Base-by-base conservation (phyloP, 1,284 basidiomycete genomes). In the Apiotrichum gamsii region DNA sequence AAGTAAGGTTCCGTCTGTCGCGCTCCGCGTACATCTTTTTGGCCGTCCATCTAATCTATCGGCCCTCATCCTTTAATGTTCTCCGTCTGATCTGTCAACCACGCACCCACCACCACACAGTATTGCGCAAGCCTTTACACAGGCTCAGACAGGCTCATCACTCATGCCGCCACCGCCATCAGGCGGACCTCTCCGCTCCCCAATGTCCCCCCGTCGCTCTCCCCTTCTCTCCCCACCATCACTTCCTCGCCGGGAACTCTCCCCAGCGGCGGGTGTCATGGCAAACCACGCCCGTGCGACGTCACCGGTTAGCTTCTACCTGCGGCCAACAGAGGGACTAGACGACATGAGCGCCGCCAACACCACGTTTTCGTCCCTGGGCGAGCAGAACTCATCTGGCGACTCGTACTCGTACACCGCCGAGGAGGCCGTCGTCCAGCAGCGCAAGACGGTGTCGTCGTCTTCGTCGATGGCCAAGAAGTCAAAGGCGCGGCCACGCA, bases 291-390 rank as follows among this genome's bases (percentile, higher is more conserved):
- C 28, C 18, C 16, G 60, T 21, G 65, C 64, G 5, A 43, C 63
- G 9, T 60, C 58, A 8, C 66, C 66, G 13, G 66, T 65, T 10
- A 45, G 60, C 16, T 69, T 48, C 45, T 67, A 64, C 45, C 56
- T 69, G 2, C 55, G 49, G 14, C 59, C 58, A 8, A n/a, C n/a
- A n/a, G n/a, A n/a, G n/a, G n/a, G n/a, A n/a, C n/a, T n/a, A n/a
- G 56, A 45, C 5, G 55, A 59, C 23, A 42, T 24, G 25, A 56
- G 56, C 16, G 55, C 39, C 10, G 62, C 59, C 16, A 61, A 55
- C 47, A 38, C 48, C 11, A 57, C 54, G 9, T 67, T 67, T 37
- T 58, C 60, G 2, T 63, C 62, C 0, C 34, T 62, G 8, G 59
- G 53, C 21, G n/a, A n/a, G n/a, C n/a, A n/a, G n/a, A n/a, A 47